These are phyloP conservation scores for Gardenia jasminoides DNA, from an alignment of 257 asterid species.

Conservation along the genomic window DNA sequence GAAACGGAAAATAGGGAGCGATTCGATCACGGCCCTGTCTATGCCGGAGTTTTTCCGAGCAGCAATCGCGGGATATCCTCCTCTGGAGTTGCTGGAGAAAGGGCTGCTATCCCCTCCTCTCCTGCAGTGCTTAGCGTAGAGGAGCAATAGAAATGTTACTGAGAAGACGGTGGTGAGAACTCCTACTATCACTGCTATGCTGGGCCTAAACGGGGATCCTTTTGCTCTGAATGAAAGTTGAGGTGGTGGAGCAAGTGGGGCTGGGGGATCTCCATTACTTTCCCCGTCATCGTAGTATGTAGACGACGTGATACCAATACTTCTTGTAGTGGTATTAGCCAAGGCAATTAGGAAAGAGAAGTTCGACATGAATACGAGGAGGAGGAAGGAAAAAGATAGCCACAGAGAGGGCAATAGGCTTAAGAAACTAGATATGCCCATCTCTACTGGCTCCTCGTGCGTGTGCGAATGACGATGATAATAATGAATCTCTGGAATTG, in stretches of 20 bases:
- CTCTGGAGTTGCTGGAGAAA: neutral
- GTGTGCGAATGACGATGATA: neutral
- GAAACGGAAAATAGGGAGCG: conserved; percentile 71
- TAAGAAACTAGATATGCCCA: conserved; percentile 30
- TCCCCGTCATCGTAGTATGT: neutral
- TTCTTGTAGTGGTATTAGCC: neutral
- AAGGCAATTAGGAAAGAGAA: conserved; percentile 3
- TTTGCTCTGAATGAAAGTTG: neutral
- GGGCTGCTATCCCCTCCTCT: conserved; percentile 19
- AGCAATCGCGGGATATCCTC: conserved; percentile 18
- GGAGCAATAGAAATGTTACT: conserved; percentile 52
- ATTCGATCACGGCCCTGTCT: conserved; percentile 47
- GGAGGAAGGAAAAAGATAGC: conserved; percentile 15
- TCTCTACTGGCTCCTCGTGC: conserved; percentile 16
- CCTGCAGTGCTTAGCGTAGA: conserved; percentile 73
- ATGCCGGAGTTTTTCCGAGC: conserved; percentile 54
- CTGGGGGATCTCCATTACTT: neutral
- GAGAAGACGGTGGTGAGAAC: conserved; percentile 60
- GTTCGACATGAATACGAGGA: conserved; percentile 1
- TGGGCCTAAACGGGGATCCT: conserved; percentile 43
- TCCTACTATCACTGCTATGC: conserved; percentile 52
- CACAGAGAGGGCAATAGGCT: conserved; percentile 18
- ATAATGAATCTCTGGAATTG: conserved; percentile 8
- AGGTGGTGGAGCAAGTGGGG: conserved; percentile 32
- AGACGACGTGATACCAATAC: neutral